Base-by-base conservation (phyloP, 345 rosid genomes). In the Odontarrhena argentea region DNA sequence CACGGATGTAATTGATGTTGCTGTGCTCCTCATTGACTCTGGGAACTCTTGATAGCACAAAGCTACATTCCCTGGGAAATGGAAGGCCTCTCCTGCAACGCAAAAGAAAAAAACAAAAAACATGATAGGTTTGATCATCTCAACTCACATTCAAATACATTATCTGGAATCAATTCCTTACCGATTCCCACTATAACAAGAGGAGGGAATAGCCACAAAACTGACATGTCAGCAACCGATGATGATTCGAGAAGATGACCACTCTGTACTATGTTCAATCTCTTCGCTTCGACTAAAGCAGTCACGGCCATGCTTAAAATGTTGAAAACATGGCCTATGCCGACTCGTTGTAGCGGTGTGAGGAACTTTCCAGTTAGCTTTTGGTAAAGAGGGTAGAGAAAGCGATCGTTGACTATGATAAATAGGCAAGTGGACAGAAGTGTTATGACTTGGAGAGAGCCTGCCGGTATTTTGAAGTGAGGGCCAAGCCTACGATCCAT, bases 11-110 rank as follows among this genome's bases (percentile, higher is more conserved):
- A 89, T 77, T 12, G 88, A 85, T 0, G 90, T 78, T 3, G 91
- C 77, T 0, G 81, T 83, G 54, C 82, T 80, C 11, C 48, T 32
- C 43, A 86, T 34, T 9, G 82, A 77, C 44, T 18, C 65, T 0
- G 85, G 91, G 38, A 82, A 87, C 53, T 86, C 86, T 66, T 77
- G 83, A 55, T 83, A 78, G 45, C 78, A 85, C 37, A 88, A 8
- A 8, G 74, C 64, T 34, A 80, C 82, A 62, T 86, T 86, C 52
- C 82, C 88, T 0, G 87, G 96, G 46, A 66, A 78, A 47, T 80
- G 84, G 34, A 84, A 82, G 22, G 92, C 83, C 63, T 83, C 87
- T 11, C 84, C 85, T 8, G 55, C 42, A 61, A 18, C 61, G 0
- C 9, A 7, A 45, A 44, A 52, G 0, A 69, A 12, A 51, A 51